Evolutionary conservation across 2,329 filamentous ascomycete genomes (phyloP), one percentile per base, ranked within the genome.

Genomic region (Chlorencoelia australis): DNA sequence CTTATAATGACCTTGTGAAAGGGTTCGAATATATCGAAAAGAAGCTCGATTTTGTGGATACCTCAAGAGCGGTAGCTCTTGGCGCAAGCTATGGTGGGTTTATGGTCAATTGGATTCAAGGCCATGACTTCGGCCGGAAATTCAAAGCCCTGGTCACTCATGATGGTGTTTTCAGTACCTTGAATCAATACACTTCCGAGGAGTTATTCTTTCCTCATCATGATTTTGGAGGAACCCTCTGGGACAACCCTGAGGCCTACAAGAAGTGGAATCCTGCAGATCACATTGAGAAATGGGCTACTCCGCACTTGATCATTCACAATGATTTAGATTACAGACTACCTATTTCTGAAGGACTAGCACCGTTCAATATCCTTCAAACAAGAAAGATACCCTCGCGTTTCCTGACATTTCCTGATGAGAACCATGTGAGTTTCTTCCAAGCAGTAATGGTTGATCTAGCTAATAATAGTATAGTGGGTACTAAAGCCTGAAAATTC

Each of bases 71-170:
- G 2, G 82, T 91, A 1, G 82, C 80, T 1, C 62, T 86, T 0
- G 84, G 84, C 4, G 84, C 82, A 1, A 79, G 73, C 7, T 86
- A 84, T 48, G 81, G 81, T 20, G 81, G 81, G 4, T 84, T 75
- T 52, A 84, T 85, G 80, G 76, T 83, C 45, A 83, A 94, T 57
- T 94, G 88, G 87, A 86, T 94, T 50, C 86, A 94, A 60, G 88
- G 88, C 6, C 82, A 91, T 44, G 70, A 75, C 1, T 70, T 95
- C 0, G 87, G 86, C 14, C 76, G 84, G 18, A 76, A 81, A 48
- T 93, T 95, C 71, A 85, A 85, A 59, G 86, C 86, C 0, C 69
- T 95, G 4, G 86, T 94, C 18, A 87, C 79, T 50, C 87, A 94
- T 56, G 86, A 94, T 49, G 87, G 87, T 31, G 80, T 88, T 36